Conservation (phyloP, 192 early-diverging fungal genomes). For the Umbelopsis sp. region DNA sequence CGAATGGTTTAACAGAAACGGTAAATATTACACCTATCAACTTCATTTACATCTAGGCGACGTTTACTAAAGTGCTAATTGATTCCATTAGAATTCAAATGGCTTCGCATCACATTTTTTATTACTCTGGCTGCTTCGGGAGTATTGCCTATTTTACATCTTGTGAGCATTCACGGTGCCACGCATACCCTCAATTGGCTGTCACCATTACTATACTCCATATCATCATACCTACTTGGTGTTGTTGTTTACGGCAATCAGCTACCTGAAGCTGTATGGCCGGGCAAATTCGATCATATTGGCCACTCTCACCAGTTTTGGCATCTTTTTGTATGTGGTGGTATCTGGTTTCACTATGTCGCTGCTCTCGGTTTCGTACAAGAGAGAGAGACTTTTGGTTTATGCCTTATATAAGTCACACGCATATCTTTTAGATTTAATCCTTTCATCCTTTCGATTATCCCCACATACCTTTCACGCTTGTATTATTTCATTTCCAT, state of each 20-base stretch:
- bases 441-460: not conserved
- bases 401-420: conserved; percentile 11
- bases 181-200: conserved; percentile 43
- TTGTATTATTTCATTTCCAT: conserved; percentile 1
- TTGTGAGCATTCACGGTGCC: conserved; percentile 47
- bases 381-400: conserved; percentile 22
- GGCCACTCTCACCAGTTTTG: conserved; percentile 67
- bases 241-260: conserved; percentile 62
- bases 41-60: not conserved
- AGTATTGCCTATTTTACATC: conserved; percentile 52
- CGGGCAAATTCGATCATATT: conserved; percentile 60
- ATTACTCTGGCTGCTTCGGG: conserved; percentile 54
- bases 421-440: not conserved
- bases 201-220: conserved; percentile 52
- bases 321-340: conserved; percentile 64
- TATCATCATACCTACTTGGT: conserved; percentile 54
- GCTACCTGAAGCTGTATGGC: conserved; percentile 59
- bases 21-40: conserved; percentile 18
- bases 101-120: conserved; percentile 58
- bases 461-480: not conserved
- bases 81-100: conserved; percentile 29
- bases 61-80: not conserved
- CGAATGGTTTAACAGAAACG: conserved; percentile 53
- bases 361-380: conserved; percentile 47
- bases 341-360: conserved; percentile 64